phyloP scores from a whole-genome alignment of 2,329 filamentous ascomycete genomes.

The Pseudogymnoascus sp. region DNA sequence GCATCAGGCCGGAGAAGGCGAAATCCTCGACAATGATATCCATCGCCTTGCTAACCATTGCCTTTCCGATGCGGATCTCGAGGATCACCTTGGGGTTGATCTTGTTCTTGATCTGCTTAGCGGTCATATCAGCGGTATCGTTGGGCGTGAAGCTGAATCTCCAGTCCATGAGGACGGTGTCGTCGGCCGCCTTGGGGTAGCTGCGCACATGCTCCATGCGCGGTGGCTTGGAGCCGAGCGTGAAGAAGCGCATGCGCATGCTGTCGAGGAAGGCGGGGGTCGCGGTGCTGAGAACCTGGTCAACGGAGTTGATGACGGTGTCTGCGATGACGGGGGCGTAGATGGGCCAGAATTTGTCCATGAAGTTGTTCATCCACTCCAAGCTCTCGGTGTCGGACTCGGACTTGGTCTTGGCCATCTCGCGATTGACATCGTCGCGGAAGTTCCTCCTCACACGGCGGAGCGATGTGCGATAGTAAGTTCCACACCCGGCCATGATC shows the following conservation, averaged over 20 bases:
- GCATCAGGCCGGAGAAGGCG: slow-evolving; percentile 91
- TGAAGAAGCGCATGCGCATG: slow-evolving; percentile 86
- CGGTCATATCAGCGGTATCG: slow-evolving; percentile 84
- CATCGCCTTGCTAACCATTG: slow-evolving; percentile 91
- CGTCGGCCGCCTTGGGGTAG: slow-evolving; percentile 90
- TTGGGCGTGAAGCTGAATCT: slow-evolving; percentile 99
- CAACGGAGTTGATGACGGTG: slow-evolving; percentile 86
- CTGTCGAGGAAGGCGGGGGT: slow-evolving; percentile 92
- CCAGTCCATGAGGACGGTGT: slow-evolving; percentile 98
- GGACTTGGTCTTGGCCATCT: slow-evolving; percentile 76
- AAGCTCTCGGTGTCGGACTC: slow-evolving; percentile 88
- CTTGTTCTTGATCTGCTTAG: slow-evolving; percentile 85
- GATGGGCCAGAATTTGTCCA: slow-evolving; percentile 99
- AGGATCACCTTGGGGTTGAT: slow-evolving; percentile 95
- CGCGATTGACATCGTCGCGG: slow-evolving; percentile 83
- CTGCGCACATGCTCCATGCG: slow-evolving; percentile 97
- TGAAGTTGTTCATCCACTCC: slow-evolving; percentile 98
- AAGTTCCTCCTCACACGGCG: slow-evolving; percentile 92
- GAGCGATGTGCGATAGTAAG: slow-evolving; percentile 93
- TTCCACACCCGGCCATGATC: slow-evolving; percentile 84
- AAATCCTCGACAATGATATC: slow-evolving; percentile 98
- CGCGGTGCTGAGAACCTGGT: slow-evolving; percentile 87
- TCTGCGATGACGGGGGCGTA: slow-evolving; percentile 90
- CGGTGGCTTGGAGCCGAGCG: slow-evolving; percentile 88
- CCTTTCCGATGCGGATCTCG: slow-evolving; percentile 90